These are phyloP conservation scores for Trametes sp. DNA, from an alignment of 1,284 basidiomycete genomes.

Conservation along the genomic window DNA sequence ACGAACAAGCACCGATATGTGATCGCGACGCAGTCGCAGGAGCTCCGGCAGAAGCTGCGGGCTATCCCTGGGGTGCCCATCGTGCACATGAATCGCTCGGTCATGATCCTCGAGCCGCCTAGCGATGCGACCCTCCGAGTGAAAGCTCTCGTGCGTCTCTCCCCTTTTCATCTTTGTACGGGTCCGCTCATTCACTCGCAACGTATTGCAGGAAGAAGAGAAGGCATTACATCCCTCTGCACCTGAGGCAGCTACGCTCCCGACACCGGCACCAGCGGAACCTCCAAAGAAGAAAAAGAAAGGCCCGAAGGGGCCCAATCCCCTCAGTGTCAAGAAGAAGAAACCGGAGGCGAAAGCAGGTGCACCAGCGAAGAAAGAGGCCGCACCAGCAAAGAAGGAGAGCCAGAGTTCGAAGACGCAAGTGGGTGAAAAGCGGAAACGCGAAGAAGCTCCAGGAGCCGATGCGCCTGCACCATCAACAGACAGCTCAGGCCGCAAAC, in stretches of 20 bases:
- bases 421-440: conserved; percentile 38
- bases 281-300: conserved; percentile 67
- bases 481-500: conserved; percentile 37
- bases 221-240: conserved; percentile 55
- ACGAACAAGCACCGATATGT: conserved; percentile 92
- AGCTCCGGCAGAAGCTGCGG: conserved; percentile 71
- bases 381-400: conserved; percentile 6
- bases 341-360: conserved; percentile 43
- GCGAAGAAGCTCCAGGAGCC: conserved; percentile 24
- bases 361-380: conserved; percentile 10
- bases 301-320: conserved; percentile 89
- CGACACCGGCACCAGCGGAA: conserved; percentile 47
- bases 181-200: too few relatives aligned
- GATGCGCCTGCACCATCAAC: background rate
- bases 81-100: conserved; percentile 88
- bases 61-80: conserved; percentile 84
- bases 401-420: conserved; percentile 10
- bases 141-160: conserved; percentile 65
- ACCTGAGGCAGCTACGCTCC: conserved; percentile 52
- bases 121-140: conserved; percentile 75
- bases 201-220: conserved; percentile 59
- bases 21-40: conserved; percentile 80
- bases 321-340: conserved; percentile 93
- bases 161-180: too few relatives aligned
- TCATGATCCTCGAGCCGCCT: conserved; percentile 90